Evolutionary conservation across 805 yeast species (phyloP).

Genomic region (Millerago galiae): DNA sequence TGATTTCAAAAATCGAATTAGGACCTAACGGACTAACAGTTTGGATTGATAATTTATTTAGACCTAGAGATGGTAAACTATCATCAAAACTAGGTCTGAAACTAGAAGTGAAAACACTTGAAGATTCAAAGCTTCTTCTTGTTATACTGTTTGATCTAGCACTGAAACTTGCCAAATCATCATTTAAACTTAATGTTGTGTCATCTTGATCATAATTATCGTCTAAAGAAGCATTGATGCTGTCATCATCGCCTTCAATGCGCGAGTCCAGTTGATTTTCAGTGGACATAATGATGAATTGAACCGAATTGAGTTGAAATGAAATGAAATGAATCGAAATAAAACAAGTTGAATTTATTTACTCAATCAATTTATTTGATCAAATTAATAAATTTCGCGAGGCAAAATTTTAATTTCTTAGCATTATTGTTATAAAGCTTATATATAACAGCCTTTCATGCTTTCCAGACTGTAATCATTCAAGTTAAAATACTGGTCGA

Average conservation of each 20-base stretch:
- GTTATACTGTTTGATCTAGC: neutral
- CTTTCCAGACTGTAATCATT: too few relatives aligned
- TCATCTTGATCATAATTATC: neutral
- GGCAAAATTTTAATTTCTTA: too few relatives aligned
- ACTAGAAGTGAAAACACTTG: conserved; percentile 22
- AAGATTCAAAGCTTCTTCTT: conserved; percentile 28
- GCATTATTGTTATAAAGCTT: too few relatives aligned
- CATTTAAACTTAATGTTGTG: conserved; percentile 22
- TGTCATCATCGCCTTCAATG: neutral
- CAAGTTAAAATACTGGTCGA: too few relatives aligned
- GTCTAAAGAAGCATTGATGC: too few relatives aligned
- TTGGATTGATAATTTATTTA: conserved; percentile 32
- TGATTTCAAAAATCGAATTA: conserved; percentile 72
- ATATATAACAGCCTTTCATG: too few relatives aligned
- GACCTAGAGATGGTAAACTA: conserved; percentile 30
- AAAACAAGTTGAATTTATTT: too few relatives aligned
- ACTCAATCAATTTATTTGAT: too few relatives aligned
- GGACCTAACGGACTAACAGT: conserved; percentile 55
- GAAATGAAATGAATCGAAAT: too few relatives aligned
- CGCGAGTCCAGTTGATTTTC: neutral
- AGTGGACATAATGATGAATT: too few relatives aligned
- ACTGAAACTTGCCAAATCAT: conserved; percentile 26
- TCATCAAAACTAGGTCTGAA: conserved; percentile 31
- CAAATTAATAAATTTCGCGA: too few relatives aligned
- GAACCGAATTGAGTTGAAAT: too few relatives aligned